These are phyloP conservation scores for Hymenoscyphus scutula DNA, from an alignment of 2,329 filamentous ascomycete species.

Conservation along the genomic window DNA sequence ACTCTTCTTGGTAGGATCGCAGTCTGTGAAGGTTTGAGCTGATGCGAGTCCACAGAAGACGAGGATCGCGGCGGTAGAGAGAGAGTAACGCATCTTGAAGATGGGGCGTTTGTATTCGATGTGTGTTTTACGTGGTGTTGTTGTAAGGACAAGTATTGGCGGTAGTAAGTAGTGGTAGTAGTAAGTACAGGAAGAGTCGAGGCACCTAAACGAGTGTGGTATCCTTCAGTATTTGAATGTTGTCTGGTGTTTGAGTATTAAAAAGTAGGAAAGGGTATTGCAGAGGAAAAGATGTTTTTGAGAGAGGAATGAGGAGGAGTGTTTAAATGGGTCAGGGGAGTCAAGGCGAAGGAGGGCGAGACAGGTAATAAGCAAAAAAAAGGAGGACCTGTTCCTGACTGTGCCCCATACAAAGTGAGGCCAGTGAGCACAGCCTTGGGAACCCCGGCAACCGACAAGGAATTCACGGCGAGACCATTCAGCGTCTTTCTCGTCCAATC, in stretches of 20 bases:
- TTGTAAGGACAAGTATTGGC: not conserved
- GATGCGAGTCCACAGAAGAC: constrained; percentile 27
- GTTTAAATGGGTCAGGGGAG: not conserved
- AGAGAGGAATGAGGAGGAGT: not conserved
- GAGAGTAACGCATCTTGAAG: constrained; percentile 27
- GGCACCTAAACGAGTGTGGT: constrained; percentile 14
- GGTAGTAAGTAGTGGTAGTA: not conserved
- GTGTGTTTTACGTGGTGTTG: constrained; percentile 3
- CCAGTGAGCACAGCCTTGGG: not conserved
- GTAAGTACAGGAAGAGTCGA: constrained; percentile 4
- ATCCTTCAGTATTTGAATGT: not conserved
- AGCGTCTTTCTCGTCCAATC: too few relatives aligned
- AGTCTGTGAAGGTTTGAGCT: constrained; percentile 46
- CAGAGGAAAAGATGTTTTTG: not conserved
- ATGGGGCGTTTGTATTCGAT: not conserved
- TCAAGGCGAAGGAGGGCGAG: not conserved
- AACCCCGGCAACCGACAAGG: not conserved
- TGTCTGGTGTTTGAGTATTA: not conserved
- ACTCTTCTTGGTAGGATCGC: constrained; percentile 43
- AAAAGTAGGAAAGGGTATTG: not conserved
- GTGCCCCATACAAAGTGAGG: constrained; percentile 1
- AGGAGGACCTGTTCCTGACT: not conserved
- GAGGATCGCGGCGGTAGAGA: constrained; percentile 24
- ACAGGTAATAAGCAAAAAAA: not conserved
- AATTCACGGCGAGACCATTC: not conserved